These are phyloP conservation scores for Pseudohyphozyma bogoriensis DNA, from an alignment of 768 basidiomycete genomes.

Conservation along the genomic window DNA sequence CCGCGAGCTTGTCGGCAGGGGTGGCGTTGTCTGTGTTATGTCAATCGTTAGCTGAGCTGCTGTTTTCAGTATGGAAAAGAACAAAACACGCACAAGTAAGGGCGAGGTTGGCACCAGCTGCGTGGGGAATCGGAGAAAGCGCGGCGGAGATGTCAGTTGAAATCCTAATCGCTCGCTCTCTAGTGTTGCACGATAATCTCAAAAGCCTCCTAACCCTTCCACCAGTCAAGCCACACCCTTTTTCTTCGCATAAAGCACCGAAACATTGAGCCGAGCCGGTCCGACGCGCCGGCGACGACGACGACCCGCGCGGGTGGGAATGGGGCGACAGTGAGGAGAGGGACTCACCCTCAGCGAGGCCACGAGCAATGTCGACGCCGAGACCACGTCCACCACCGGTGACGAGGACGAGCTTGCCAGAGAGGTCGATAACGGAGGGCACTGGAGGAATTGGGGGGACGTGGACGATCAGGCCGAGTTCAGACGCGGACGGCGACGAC, in stretches of 20 bases:
- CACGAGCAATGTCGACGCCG: constrained; percentile 32
- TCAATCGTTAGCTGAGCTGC: background rate
- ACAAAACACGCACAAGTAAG: constrained; percentile 25
- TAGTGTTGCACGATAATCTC: no score
- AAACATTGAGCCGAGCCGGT: background rate
- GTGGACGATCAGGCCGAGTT: no score
- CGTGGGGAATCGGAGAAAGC: no score
- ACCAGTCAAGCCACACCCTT: background rate
- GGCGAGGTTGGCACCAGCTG: constrained; percentile 34
- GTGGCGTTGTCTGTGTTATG: constrained; percentile 25
- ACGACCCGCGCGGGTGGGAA: background rate
- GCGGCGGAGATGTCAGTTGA: no score
- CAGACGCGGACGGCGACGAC: no score
- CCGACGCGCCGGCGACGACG: background rate
- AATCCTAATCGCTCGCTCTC: no score
- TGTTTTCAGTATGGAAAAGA: background rate
- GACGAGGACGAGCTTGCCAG: constrained; percentile 35
- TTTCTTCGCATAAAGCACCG: background rate
- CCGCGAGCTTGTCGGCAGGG: constrained; percentile 26
- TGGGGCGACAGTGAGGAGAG: no score
- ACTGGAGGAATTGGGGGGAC: background rate
- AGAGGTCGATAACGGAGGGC: constrained; percentile 32
- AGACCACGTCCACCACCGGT: constrained; percentile 36
- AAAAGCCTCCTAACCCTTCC: background rate
- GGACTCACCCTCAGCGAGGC: constrained; percentile 34